A percentile compares a stretch with the other conserved stretches of the same genome.
Conservation (phyloP, 2,329 filamentous ascomycete species). For the Orbilia quercus region DNA sequence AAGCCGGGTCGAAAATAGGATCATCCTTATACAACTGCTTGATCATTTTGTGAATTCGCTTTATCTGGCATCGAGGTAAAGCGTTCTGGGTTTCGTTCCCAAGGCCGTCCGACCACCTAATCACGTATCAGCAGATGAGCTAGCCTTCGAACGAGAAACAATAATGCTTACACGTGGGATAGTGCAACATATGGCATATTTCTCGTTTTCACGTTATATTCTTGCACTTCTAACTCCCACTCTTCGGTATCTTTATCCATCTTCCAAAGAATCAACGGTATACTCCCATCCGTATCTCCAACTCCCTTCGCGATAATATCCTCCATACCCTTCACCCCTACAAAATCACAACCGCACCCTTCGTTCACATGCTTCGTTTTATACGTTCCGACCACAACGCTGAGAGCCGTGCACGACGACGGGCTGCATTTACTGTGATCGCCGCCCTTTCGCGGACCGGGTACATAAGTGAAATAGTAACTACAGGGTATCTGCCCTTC, state of each 20-base stretch:
- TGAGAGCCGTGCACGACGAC: slow-evolving; percentile 60
- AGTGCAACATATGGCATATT: slow-evolving; percentile 62
- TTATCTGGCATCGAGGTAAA: slow-evolving; percentile 61
- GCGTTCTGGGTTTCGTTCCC: slow-evolving; percentile 61
- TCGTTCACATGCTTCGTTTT: slow-evolving; percentile 58
- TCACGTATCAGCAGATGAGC: background rate
- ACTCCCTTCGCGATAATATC: slow-evolving; percentile 48
- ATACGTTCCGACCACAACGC: slow-evolving; percentile 61
- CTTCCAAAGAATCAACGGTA: slow-evolving; percentile 43
- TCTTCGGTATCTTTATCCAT: slow-evolving; percentile 55
- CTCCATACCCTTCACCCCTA: slow-evolving; percentile 57
- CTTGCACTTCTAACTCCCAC: background rate
- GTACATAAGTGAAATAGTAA: slow-evolving; percentile 2
- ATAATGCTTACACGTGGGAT: slow-evolving; percentile 60
- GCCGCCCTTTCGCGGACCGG: background rate
- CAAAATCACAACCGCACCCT: slow-evolving; percentile 58
- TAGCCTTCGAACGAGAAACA: background rate
- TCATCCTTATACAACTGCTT: slow-evolving; percentile 50
- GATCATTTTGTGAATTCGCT: slow-evolving; percentile 59
- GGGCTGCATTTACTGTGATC: slow-evolving; percentile 60
- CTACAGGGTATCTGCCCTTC: slow-evolving; percentile 2
- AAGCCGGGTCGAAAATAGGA: background rate
- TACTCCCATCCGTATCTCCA: slow-evolving; percentile 8
- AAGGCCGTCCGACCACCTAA: slow-evolving; percentile 62
- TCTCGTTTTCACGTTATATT: slow-evolving; percentile 55